Evolutionary conservation across 176 grass and related monocot genomes (phyloP).

Genomic region (Alopecurus myosuroides): DNA sequence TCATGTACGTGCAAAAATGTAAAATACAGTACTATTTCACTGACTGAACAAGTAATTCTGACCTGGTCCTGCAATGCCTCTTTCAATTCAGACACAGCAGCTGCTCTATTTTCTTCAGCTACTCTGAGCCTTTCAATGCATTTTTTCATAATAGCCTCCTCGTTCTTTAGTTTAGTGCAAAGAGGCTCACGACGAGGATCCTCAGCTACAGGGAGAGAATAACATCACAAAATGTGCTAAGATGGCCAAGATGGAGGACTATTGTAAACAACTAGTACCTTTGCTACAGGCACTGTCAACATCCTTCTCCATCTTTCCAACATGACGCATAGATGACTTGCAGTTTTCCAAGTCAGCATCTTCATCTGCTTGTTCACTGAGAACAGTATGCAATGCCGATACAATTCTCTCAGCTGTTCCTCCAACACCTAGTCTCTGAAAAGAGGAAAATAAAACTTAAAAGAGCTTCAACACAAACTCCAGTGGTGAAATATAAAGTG

Average conservation of each 20-base stretch:
- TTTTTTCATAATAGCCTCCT: conserved; percentile 59
- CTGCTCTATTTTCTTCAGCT: conserved; percentile 64
- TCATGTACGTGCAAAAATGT: neutral
- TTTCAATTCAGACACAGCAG: conserved; percentile 78
- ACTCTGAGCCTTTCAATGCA: conserved; percentile 81
- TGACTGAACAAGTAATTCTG: neutral
- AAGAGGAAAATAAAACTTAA: conserved; percentile 17
- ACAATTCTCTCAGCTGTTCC: conserved; percentile 84
- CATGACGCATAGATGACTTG: conserved; percentile 47
- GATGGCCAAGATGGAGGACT: neutral
- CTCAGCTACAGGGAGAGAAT: conserved; percentile 47
- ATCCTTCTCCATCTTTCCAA: conserved; percentile 85
- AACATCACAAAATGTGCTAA: conserved; percentile 31
- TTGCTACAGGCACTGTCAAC: conserved; percentile 57
- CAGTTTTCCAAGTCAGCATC: conserved; percentile 74
- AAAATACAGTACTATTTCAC: neutral
- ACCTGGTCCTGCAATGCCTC: conserved; percentile 92
- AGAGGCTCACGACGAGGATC: conserved; percentile 61
- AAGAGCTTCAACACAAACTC: neutral
- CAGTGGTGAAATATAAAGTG: neutral
- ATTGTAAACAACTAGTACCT: conserved; percentile 42
- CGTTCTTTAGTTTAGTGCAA: conserved; percentile 62
- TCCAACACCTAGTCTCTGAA: conserved; percentile 84
- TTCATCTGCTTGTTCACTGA: conserved; percentile 53
- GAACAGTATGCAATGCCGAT: conserved; percentile 75